Evolutionary conservation across 2,329 filamentous ascomycete species (phyloP), one percentile per base, ranked within the genome.

Genomic region (Chaetomium sp.): DNA sequence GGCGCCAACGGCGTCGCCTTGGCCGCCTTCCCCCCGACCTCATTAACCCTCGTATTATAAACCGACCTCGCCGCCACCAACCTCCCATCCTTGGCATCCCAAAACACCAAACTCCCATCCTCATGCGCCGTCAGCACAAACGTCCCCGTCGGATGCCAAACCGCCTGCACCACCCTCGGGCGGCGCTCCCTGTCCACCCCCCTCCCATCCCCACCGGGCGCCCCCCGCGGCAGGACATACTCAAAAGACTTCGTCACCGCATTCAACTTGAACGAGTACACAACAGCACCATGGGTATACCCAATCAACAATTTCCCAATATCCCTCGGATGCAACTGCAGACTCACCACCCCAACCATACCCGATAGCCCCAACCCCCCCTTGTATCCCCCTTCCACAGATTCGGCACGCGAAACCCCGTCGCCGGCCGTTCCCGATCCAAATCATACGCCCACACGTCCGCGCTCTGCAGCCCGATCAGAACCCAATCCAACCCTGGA

Each of bases 251-350:
- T 89, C 55, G 88, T 80, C 0, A 92, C 83, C 65, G 88, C 84
- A 73, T 93, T 93, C 75, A 96, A 90, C 79, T 99, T 98, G 82
- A 99, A 96, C 2, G 92, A 96, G 78, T 96, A 99, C 66, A 95
- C 85, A 55, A 92, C 92, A 6, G 91, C 93, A 16, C 95, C 95
- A 70, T 94, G 87, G 0, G 87, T 87, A 75, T 98, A 99, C n/a
- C 90, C 93, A 64, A 99, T 90, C 64, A 99, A 79, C 29, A 99
- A 82, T 72, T 92, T 93, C 4, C 95, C 95, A 69, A 98, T 91
- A 74, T 99, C 95, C 71, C 93, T 85, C 2, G 95, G 93, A 73
- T 98, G 95, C 70, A 98, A 83, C 65, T 92, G 87, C 73, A 99
- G 80, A 19, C 89, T 90, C 21, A 97, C 85, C 19, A 58, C 23